These are phyloP conservation scores for Lactarius deliciosus DNA, from an alignment of 768 basidiomycete genomes.

Conservation along the genomic window DNA sequence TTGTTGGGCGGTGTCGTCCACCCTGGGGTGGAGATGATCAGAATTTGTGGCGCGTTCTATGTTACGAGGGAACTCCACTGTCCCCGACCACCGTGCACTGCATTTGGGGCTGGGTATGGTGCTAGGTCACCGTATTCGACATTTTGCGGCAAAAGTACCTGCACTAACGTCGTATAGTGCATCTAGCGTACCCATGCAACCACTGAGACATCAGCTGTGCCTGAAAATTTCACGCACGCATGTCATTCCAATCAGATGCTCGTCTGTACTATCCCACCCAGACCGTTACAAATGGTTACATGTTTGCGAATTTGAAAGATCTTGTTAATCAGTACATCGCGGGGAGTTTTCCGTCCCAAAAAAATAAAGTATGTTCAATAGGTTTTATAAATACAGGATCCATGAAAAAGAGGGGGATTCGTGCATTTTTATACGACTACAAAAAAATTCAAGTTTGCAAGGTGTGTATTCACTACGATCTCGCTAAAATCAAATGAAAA, in stretches of 20 bases:
- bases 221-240: slow-evolving; percentile 62
- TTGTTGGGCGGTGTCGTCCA: slow-evolving; percentile 70
- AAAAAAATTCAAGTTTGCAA: neutral
- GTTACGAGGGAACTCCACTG: slow-evolving; percentile 6
- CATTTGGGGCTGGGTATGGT: neutral
- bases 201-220: slow-evolving; percentile 58
- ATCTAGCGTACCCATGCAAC: slow-evolving; percentile 62
- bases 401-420: neutral
- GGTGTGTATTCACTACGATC: neutral
- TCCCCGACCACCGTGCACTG: neutral
- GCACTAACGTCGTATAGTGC: slow-evolving; percentile 66
- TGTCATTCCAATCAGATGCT: slow-evolving; percentile 70
- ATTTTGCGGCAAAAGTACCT: neutral
- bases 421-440: neutral
- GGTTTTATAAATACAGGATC: neutral
- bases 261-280: slow-evolving; percentile 46
- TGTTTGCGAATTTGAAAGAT: neutral
- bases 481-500: no score
- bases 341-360: neutral
- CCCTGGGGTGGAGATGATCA: slow-evolving; percentile 55
- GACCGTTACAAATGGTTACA: slow-evolving; percentile 1
- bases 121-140: neutral
- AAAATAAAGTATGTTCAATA: slow-evolving; percentile 11
- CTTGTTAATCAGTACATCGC: neutral
- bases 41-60: slow-evolving; percentile 5